These are phyloP conservation scores for Neurospora sp. DNA, from an alignment of 495 filamentous ascomycete species.

Conservation along the genomic window DNA sequence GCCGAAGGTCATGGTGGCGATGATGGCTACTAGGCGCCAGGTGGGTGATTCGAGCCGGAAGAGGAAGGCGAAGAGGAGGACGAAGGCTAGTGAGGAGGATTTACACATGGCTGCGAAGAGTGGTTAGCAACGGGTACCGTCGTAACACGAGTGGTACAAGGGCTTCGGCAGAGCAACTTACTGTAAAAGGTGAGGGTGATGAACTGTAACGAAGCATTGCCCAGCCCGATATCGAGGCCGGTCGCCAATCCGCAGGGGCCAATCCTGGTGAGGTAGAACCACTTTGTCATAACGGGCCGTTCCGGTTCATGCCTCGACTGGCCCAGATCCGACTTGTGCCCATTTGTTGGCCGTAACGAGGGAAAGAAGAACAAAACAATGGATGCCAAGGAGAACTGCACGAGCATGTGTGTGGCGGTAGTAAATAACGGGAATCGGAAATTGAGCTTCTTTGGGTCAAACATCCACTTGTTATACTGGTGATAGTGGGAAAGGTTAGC, in stretches of 20 bases:
- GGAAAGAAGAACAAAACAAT: slow-evolving; percentile 76
- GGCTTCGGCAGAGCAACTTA: slow-evolving; percentile 28
- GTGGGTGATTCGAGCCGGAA: slow-evolving; percentile 88
- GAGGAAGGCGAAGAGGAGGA: slow-evolving; percentile 88
- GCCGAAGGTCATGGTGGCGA: slow-evolving; percentile 84
- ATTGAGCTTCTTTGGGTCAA: slow-evolving; percentile 69
- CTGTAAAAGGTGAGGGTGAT: slow-evolving; percentile 96
- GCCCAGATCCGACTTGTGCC: slow-evolving; percentile 35
- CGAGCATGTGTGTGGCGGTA: slow-evolving; percentile 89
- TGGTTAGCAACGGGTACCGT: slow-evolving; percentile 6
- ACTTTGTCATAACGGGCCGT: slow-evolving; percentile 74
- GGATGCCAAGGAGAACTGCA: slow-evolving; percentile 80
- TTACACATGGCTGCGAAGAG: slow-evolving; percentile 79
- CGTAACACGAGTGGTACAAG: not conserved
- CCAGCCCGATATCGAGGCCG: slow-evolving; percentile 90
- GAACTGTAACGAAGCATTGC: slow-evolving; percentile 91
- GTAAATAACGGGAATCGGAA: slow-evolving; percentile 96
- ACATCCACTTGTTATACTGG: slow-evolving; percentile 99
- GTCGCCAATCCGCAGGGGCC: slow-evolving; percentile 90
- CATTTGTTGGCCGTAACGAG: slow-evolving; percentile 60
- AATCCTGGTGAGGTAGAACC: slow-evolving; percentile 88
- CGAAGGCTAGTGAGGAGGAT: slow-evolving; percentile 89
- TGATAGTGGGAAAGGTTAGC: not conserved
- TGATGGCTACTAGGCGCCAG: slow-evolving; percentile 73
- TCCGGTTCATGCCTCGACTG: slow-evolving; percentile 42